Evolutionary conservation across 805 yeast genomes (phyloP), one percentile per base, ranked within the genome.

Genomic region (Myxozyma geophila): DNA sequence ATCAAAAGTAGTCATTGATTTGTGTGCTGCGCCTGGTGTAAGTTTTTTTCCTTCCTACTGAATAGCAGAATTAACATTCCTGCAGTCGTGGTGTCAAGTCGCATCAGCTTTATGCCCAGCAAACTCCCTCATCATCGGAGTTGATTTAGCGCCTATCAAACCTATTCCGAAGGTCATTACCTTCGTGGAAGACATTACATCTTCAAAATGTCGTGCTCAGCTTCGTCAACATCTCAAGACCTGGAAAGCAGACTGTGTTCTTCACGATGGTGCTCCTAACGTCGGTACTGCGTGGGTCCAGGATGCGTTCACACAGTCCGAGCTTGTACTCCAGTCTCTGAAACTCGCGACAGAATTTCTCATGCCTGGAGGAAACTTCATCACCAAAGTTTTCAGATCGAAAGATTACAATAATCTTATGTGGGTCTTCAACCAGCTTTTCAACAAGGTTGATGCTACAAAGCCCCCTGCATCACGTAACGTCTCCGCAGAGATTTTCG

Each of bases 281-380:
- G 98, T 95, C 72, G 99, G 99, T 87, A 83, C 95, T 74, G 96
- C 97, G n/a, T 95, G 99, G 99, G 95, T 90, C 21, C 99, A 95
- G 77, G 99, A 95, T 85, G 99, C 99, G 0, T 95, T 90, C 79
- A 91, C 98, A 1, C 99, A 95, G 79, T 91, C 97, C 35, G 98
- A 93, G 74, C 85, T 95, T 71, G 96, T 97, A 37, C 80, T 95
- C 70, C 97, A 92, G 79, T 96, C 98, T 39, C 81, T 95, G 73
- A 91, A 88, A 75, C 81, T 95, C 64, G 99, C 99, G 0, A 97
- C 88, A 13, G 99, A 95, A 77, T 92, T 95, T 77, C 81, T 95
- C 73, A 81, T 83, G 37, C 89, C 89, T 12, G 97, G 97, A 58
- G 99, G 99, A 70, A 90, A 95, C 39, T 95, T 95, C 76, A 93